These are phyloP conservation scores for Endogone sp. DNA, from an alignment of 192 early-diverging fungal genomes.

Conservation along the genomic window DNA sequence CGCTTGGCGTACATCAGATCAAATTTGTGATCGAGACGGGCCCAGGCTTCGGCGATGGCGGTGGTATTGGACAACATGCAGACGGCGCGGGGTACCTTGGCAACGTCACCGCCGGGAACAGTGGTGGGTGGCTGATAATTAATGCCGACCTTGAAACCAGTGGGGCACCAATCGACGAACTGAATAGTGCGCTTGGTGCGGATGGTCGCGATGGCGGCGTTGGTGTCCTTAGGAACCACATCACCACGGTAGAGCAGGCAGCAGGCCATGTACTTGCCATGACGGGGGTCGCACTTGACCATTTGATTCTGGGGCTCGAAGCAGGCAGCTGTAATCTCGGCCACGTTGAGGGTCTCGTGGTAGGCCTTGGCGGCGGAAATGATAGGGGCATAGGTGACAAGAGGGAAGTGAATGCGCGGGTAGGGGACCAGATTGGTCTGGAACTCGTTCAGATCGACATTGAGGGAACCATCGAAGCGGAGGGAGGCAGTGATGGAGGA, in stretches of 20 bases:
- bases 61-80: slow-evolving; percentile 99
- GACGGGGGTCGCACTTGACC: slow-evolving; percentile 97
- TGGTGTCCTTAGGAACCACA: slow-evolving; percentile 98
- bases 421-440: slow-evolving; percentile 99
- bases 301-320: slow-evolving; percentile 99
- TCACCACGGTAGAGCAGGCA: slow-evolving; percentile 99
- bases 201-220: slow-evolving; percentile 83
- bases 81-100: slow-evolving; percentile 94
- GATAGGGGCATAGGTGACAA: slow-evolving; percentile 96
- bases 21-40: slow-evolving; percentile 99
- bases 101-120: slow-evolving; percentile 90
- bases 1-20: slow-evolving; percentile 99
- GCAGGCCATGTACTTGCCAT: slow-evolving; percentile 99
- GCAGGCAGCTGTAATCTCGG: slow-evolving; percentile 95
- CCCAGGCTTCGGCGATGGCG: slow-evolving; percentile 99
- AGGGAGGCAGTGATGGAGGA: slow-evolving; percentile 99
- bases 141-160: slow-evolving; percentile 99
- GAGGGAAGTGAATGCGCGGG: slow-evolving; percentile 98
- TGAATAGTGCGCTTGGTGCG: slow-evolving; percentile 96
- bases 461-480: slow-evolving; percentile 97
- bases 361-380: slow-evolving; percentile 93
- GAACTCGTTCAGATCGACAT: slow-evolving; percentile 99
- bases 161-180: slow-evolving; percentile 99
- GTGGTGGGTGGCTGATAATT: slow-evolving; percentile 90
- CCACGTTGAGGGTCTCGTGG: slow-evolving; percentile 94